These are phyloP conservation scores for Cystobasidium tubakii DNA, from an alignment of 768 basidiomycete species.

Conservation along the genomic window DNA sequence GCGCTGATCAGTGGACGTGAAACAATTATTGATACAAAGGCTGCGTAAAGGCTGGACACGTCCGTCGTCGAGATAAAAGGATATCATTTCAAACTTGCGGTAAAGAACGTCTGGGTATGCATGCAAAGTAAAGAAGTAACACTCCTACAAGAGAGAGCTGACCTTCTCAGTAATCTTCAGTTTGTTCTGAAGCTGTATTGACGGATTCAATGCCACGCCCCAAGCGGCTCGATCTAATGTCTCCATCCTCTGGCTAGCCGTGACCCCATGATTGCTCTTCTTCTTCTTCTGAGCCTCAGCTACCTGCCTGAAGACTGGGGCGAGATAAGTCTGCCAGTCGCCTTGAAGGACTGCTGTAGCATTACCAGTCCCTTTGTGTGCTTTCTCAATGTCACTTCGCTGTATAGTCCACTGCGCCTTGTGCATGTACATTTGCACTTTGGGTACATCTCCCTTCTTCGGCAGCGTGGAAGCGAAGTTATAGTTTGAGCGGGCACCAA, in stretches of 20 bases:
- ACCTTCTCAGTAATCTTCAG: background rate
- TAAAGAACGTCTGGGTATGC: no score
- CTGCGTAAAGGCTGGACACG: no score
- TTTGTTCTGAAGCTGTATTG: background rate
- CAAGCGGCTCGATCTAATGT: background rate
- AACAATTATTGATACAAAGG: no score
- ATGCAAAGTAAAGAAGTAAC: background rate
- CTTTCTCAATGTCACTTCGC: background rate
- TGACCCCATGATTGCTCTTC: background rate
- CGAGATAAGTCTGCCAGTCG: constrained; percentile 4
- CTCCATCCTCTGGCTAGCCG: background rate
- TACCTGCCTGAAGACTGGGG: constrained; percentile 6
- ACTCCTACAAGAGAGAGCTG: background rate
- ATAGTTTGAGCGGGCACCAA: background rate
- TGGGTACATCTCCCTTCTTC: background rate
- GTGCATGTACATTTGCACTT: background rate
- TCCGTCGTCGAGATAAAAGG: no score
- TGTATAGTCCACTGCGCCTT: background rate
- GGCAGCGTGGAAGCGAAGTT: background rate
- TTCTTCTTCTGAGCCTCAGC: background rate
- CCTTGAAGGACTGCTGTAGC: background rate
- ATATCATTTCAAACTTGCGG: no score
- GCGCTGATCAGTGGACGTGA: no score
- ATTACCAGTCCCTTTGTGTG: background rate
- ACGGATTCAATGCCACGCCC: background rate